Base-by-base conservation (phyloP, 768 basidiomycete species). In the Leucosporidium scottii region DNA sequence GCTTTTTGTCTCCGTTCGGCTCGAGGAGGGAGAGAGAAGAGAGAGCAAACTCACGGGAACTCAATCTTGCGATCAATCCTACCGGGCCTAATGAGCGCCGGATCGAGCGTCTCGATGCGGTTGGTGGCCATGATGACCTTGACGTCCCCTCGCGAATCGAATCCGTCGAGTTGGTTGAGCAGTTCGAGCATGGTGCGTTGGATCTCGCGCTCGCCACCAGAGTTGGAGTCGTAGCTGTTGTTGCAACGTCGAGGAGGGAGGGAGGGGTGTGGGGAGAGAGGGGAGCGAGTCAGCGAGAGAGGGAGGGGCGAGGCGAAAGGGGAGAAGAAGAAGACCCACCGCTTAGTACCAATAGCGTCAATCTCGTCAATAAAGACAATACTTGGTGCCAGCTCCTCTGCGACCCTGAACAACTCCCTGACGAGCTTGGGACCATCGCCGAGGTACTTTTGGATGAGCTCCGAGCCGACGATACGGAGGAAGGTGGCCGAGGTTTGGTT, bases 61-160 rank as follows among this genome's bases (percentile, higher is more conserved):
- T 96, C 96, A 61, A 99, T 99, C 82, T 99, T 99, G 62, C 96
- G 85, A 76, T 99, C 96, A 70, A 99, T 98, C 75, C 96, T 91
- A 57, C 96, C 96, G 8, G 96, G 96, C 61, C 96, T 90, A 76
- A 99, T 96, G 68, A 99, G 86, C 23, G 96, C 96, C 63, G 96
- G 96, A 79, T 99, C 96, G 34, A 99, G 84, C 4, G 91, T 87
- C 78, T 98, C 94, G 74, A 99, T 99, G 80, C 84, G 87, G 81
- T 99, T 99, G 8, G 96, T 99, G 18, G 96, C 96, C 96, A 98
- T 98, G 78, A 99, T 97, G 73, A 99, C 94, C 80, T 98, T 99
- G 66, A 99, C 93, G 77, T 98, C 96, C n/a, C 94, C 94, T 64
- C 93, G 87, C 8, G 93, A 93, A 77, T 99, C 96, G 79, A 99